Evolutionary conservation across 2,329 filamentous ascomycete species (phyloP).

Genomic region (Myriosclerotinia duriaeana): DNA sequence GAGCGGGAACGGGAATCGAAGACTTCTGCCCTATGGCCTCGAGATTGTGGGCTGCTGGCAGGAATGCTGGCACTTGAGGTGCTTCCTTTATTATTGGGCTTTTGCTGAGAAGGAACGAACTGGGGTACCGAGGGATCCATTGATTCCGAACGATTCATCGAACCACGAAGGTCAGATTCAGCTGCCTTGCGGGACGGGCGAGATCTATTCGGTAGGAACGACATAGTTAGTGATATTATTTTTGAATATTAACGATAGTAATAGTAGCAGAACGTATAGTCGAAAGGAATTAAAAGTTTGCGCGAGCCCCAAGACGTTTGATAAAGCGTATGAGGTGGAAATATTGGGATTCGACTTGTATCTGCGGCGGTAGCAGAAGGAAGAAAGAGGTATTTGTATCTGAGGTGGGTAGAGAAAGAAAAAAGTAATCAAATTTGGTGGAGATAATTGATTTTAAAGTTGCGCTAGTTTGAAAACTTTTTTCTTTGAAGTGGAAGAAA

Average conservation of each 20-base stretch:
- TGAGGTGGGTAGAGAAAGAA: background rate
- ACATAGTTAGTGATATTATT: constrained; percentile 17
- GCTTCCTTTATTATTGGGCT: background rate
- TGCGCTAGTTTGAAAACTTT: constrained; percentile 11
- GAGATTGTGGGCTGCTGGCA: background rate
- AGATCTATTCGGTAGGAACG: constrained; percentile 12
- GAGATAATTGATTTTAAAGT: background rate
- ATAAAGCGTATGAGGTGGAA: background rate
- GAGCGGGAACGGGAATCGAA: background rate
- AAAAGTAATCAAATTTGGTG: background rate
- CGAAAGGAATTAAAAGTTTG: background rate
- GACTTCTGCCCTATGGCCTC: background rate
- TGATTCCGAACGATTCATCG: background rate
- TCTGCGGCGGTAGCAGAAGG: background rate
- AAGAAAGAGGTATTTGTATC: background rate
- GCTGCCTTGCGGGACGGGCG: background rate
- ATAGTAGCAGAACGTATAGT: constrained; percentile 9
- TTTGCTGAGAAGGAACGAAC: background rate
- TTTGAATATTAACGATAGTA: constrained; percentile 7
- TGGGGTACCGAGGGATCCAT: constrained; percentile 15
- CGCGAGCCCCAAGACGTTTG: background rate
- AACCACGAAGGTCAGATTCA: constrained; percentile 14
- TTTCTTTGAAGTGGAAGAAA: constrained; percentile 9
- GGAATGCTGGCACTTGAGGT: background rate
- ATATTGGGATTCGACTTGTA: background rate